phyloP scores from a whole-genome alignment of 768 basidiomycete genomes.

The Trametopsis cervina region DNA sequence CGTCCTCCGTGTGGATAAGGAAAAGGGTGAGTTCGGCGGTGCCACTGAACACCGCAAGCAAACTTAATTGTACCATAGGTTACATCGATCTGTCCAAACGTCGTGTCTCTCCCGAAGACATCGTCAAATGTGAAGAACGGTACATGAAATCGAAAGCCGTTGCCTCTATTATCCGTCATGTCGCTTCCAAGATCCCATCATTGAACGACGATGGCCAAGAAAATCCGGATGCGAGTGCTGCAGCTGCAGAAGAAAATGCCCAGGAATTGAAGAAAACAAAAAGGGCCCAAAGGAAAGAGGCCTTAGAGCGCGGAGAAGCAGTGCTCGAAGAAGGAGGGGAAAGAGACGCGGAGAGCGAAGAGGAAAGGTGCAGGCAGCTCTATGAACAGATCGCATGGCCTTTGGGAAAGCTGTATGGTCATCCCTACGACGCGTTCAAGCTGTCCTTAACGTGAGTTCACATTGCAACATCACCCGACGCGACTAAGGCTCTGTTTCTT shows the following conservation, averaged over 20 bases:
- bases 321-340: slow-evolving; percentile 34
- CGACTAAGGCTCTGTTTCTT: not conserved
- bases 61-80: slow-evolving; percentile 50
- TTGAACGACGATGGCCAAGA: slow-evolving; percentile 29
- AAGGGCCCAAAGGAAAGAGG: slow-evolving; percentile 37
- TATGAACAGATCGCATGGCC: slow-evolving; percentile 95
- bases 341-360: slow-evolving; percentile 48
- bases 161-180: slow-evolving; percentile 87
- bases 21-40: slow-evolving; percentile 80
- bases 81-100: slow-evolving; percentile 99
- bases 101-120: slow-evolving; percentile 95
- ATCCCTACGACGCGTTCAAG: slow-evolving; percentile 98
- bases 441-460: slow-evolving; percentile 78
- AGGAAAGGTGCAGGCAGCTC: slow-evolving; percentile 74
- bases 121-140: slow-evolving; percentile 96
- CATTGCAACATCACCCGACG: not conserved
- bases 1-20: slow-evolving; percentile 96
- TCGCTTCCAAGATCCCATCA: slow-evolving; percentile 73
- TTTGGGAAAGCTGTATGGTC: slow-evolving; percentile 84
- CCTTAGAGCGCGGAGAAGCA: slow-evolving; percentile 37
- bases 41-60: no score
- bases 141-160: slow-evolving; percentile 98
- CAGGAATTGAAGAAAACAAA: slow-evolving; percentile 42
- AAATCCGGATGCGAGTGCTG: slow-evolving; percentile 26
- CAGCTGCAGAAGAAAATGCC: slow-evolving; percentile 23